A percentile compares a stretch with the other conserved stretches of the same genome.
phyloP scores from a whole-genome alignment of 345 rosid species.

The Melaleuca alternifolia region DNA sequence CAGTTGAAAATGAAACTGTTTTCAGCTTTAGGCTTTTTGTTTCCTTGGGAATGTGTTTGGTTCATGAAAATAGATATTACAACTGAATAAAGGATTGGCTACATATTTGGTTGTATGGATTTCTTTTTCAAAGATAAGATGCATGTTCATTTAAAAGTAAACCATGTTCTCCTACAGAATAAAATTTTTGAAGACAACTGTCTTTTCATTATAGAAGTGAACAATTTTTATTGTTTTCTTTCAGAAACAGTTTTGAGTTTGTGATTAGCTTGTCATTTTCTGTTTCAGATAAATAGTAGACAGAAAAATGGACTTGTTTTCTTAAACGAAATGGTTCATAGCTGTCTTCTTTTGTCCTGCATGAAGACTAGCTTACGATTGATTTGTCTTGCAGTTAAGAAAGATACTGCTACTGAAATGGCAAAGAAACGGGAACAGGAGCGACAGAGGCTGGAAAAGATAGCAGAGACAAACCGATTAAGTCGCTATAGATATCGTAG shows the following conservation, averaged over 20 bases:
- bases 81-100: background rate
- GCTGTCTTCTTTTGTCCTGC: background rate
- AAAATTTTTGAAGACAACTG: background rate
- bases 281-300: background rate
- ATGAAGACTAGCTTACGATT: background rate
- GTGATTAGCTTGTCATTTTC: background rate
- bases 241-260: background rate
- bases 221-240: background rate
- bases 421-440: conserved; percentile 96
- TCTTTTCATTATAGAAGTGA: background rate
- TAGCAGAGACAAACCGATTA: conserved; percentile 81
- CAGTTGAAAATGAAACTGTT: background rate
- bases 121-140: background rate
- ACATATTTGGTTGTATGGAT: background rate
- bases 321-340: background rate
- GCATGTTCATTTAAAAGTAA: background rate
- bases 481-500: conserved; percentile 57
- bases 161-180: background rate
- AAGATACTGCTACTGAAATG: conserved; percentile 85
- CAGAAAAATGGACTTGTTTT: background rate
- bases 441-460: conserved; percentile 76
- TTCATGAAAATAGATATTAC: background rate
- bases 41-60: background rate
- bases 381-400: conserved; percentile 54
- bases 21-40: background rate